These are phyloP conservation scores for Encephalitozoon cuniculi DNA, from an alignment of 371 early-diverging fungal species.

Conservation along the genomic window DNA sequence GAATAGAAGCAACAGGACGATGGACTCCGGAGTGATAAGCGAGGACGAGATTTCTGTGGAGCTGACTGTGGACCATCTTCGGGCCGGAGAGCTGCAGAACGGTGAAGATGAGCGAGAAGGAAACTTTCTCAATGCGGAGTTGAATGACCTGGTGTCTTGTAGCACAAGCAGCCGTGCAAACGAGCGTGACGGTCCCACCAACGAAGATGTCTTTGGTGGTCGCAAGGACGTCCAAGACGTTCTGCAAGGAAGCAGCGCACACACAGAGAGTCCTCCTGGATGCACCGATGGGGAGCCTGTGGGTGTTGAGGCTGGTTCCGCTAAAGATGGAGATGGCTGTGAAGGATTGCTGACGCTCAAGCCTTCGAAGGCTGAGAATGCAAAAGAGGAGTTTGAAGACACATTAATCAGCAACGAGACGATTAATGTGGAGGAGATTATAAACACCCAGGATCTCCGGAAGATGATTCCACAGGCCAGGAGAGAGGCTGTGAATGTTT, in stretches of 20 bases:
- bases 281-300: neutral
- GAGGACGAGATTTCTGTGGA: slow-evolving; percentile 28
- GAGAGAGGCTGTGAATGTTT: slow-evolving; percentile 26
- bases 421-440: slow-evolving; percentile 32
- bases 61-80: slow-evolving; percentile 18
- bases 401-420: slow-evolving; percentile 20
- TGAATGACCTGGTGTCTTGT: neutral
- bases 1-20: neutral
- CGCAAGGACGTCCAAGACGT: neutral
- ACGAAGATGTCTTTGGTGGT: neutral
- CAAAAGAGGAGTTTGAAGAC: slow-evolving; percentile 10
- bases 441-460: slow-evolving; percentile 44
- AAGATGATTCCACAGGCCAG: slow-evolving; percentile 22
- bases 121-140: neutral
- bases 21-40: neutral
- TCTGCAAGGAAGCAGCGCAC: neutral
- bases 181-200: neutral
- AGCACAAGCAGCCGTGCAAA: neutral
- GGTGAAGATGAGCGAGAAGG: neutral
- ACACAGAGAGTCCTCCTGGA: neutral
- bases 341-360: neutral
- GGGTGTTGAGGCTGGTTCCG: neutral
- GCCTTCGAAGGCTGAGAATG: neutral
- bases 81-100: neutral
- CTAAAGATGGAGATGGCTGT: neutral